Conservation (phyloP, 768 basidiomycete species). For the Lentinula aciculospora region DNA sequence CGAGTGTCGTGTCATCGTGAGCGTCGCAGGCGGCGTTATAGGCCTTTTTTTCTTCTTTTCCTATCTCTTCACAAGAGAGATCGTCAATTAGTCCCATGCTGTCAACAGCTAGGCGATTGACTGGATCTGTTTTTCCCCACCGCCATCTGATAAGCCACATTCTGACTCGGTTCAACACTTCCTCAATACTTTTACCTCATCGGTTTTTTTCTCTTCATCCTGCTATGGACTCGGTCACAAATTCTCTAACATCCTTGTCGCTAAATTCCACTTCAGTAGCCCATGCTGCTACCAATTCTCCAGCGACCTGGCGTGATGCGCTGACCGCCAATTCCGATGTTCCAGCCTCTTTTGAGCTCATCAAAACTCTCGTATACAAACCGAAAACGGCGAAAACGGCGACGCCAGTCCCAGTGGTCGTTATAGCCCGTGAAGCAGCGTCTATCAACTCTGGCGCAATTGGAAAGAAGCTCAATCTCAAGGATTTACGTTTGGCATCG, state of each 20-base stretch:
- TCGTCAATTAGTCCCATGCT: neutral
- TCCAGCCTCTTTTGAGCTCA: constrained; percentile 61
- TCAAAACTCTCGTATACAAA: constrained; percentile 92
- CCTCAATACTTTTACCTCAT: neutral
- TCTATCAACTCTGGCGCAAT: constrained; percentile 75
- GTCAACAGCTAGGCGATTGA: constrained; percentile 2
- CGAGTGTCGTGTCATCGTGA: neutral
- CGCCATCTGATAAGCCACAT: constrained; percentile 10
- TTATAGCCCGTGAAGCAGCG: constrained; percentile 81
- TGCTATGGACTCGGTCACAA: constrained; percentile 29
- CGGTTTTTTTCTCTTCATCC: constrained; percentile 2
- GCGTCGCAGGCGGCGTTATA: neutral
- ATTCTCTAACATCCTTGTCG: constrained; percentile 45
- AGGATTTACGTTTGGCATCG: constrained; percentile 81
- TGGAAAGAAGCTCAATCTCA: constrained; percentile 75
- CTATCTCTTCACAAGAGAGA: neutral
- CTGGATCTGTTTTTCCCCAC: constrained; percentile 5
- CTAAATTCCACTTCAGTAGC: constrained; percentile 50
- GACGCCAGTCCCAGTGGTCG: constrained; percentile 77
- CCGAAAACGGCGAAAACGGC: constrained; percentile 93
- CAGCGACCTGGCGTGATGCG: constrained; percentile 71
- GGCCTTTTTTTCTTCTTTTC: neutral
- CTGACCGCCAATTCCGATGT: constrained; percentile 46
- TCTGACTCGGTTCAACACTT: constrained; percentile 5
- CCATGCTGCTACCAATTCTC: constrained; percentile 64